Base-by-base conservation (phyloP, 768 basidiomycete species). In the Exidia glandulosa region DNA sequence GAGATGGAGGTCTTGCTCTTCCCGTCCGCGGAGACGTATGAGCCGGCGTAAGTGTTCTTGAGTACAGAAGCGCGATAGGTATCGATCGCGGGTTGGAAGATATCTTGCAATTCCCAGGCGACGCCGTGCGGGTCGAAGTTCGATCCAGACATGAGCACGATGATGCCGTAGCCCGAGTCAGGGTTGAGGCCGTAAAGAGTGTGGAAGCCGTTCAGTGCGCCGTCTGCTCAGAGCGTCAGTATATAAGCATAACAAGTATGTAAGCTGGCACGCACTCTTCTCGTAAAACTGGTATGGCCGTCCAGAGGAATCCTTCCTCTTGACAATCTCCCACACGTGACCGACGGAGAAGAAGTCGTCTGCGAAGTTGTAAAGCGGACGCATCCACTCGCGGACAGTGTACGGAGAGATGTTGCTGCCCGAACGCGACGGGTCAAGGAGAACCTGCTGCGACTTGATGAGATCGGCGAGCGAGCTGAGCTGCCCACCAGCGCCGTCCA, bases 381-480 rank as follows among this genome's bases (percentile, higher is more conserved):
- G 66, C 13, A 74, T 48, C 73, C 73, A 75, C 29, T 66, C 65
- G 52, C 65, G 60, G 60, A 72, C 60, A 2, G 70, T 59, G 34
- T 66, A 63, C 23, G 60, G 61, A 0, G 63, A 50, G 25, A 73
- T 55, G 9, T 70, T 27, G 61, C 66, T 68, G 32, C 63, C 63
- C 1, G 63, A 60, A 0, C 32, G 41, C 2, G 7, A 25, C 3
- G 81, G 79, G 37, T 80, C 72, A 27, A 83, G 70, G 54, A 82
- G 63, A 3, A 74, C 72, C 59, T 76, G 74, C 72, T 78, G 77
- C 52, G 79, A 56, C 5, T 65, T 75, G n/a, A 67, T 66, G 9
- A 80, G 67, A 62, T 83, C 82, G 1, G 73, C 64, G 13, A 83
- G 69, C 0, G 80, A 81, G 61, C 75, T 74, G 63, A 78, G 79